Evolutionary conservation across 2,329 filamentous ascomycete species (phyloP).

Genomic region (Penicillium italicum): DNA sequence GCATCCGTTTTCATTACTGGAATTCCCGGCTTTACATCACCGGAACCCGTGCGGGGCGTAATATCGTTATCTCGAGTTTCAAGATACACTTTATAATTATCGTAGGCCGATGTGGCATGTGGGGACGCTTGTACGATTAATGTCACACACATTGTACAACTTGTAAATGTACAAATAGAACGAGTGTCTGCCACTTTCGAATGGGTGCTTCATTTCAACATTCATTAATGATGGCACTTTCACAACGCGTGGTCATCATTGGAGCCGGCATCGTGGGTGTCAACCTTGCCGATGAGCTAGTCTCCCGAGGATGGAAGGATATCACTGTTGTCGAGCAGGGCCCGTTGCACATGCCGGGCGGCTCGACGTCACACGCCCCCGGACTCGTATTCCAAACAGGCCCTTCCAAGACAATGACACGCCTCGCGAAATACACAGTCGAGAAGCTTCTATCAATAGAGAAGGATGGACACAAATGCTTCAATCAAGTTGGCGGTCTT

Average conservation of each 20-base stretch:
- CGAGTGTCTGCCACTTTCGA: not conserved
- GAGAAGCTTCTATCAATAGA: conserved; percentile 56
- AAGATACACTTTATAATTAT: not conserved
- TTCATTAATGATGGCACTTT: conserved; percentile 29
- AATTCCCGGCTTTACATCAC: conserved; percentile 6
- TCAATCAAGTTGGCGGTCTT: conserved; percentile 62
- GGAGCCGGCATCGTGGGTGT: conserved; percentile 63
- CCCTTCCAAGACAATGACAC: conserved; percentile 46
- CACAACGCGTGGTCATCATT: conserved; percentile 55
- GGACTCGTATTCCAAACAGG: conserved; percentile 64
- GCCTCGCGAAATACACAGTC: conserved; percentile 59
- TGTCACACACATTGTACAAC: conserved; percentile 5
- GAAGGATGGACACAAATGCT: conserved; percentile 48
- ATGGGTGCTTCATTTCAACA: not conserved
- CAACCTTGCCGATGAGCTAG: conserved; percentile 62
- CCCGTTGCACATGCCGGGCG: conserved; percentile 59
- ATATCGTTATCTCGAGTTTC: conserved; percentile 1
- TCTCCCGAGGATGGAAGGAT: conserved; percentile 59
- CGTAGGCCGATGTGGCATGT: not conserved
- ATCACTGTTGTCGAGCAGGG: conserved; percentile 65
- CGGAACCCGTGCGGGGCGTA: conserved; percentile 12
- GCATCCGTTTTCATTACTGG: not conserved
- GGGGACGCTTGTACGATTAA: not conserved
- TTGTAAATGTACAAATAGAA: conserved; percentile 3
- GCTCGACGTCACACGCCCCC: conserved; percentile 63